phyloP scores from a whole-genome alignment of 768 basidiomycete species.

The Lentinula sp. region DNA sequence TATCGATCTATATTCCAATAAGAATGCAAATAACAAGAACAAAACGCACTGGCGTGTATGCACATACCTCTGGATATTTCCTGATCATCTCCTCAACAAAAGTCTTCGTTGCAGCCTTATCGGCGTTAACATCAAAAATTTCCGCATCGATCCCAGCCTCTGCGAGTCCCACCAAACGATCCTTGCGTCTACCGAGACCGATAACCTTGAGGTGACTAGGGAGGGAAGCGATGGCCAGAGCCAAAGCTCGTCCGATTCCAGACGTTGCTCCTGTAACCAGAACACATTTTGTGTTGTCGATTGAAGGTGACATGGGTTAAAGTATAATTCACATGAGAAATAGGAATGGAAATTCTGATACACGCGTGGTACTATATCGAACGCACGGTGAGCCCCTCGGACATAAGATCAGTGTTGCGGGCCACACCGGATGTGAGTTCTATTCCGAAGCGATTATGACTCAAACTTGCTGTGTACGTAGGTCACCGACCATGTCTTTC shows the following conservation, averaged over 20 bases:
- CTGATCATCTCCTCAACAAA: conserved; percentile 35
- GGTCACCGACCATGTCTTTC: too few relatives aligned
- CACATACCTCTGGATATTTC: conserved; percentile 42
- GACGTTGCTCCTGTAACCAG: conserved; percentile 53
- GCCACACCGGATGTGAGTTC: too few relatives aligned
- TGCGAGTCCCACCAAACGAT: conserved; percentile 45
- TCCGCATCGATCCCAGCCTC: conserved; percentile 34
- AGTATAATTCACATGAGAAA: not conserved
- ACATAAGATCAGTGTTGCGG: too few relatives aligned
- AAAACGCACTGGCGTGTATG: not conserved
- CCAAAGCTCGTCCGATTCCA: conserved; percentile 53
- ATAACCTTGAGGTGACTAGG: conserved; percentile 45
- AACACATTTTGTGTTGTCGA: conserved; percentile 43
- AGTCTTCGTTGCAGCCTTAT: conserved; percentile 29
- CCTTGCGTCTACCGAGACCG: conserved; percentile 43
- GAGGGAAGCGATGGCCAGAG: conserved; percentile 39
- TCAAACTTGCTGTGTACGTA: too few relatives aligned
- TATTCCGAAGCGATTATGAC: too few relatives aligned
- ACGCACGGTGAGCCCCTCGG: too few relatives aligned
- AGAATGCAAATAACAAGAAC: not conserved
- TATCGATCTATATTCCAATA: conserved; percentile 38
- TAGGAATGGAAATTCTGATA: too few relatives aligned
- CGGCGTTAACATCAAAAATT: conserved; percentile 37
- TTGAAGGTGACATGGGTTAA: conserved; percentile 19
- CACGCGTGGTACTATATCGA: too few relatives aligned